Evolutionary conservation across 1,139 yeast species (phyloP).

Genomic region (Suhomyces chickasaworum): DNA sequence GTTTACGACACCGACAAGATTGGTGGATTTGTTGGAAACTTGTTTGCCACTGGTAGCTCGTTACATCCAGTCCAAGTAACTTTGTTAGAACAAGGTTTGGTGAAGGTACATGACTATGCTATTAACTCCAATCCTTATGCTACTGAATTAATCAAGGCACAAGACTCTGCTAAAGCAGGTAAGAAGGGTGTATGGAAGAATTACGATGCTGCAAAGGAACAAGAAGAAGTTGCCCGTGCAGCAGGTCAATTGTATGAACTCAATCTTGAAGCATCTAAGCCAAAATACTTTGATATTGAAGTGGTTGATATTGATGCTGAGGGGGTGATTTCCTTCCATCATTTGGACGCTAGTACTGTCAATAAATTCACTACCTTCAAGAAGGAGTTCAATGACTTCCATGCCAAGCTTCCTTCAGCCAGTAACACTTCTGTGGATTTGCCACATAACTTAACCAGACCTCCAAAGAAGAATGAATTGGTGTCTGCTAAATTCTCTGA

Average conservation of each 20-base stretch:
- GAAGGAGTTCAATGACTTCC: slow-evolving; percentile 48
- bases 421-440: slow-evolving; percentile 42
- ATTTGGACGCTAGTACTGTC: slow-evolving; percentile 38
- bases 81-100: slow-evolving; percentile 67
- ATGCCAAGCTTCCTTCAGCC: slow-evolving; percentile 43
- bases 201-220: slow-evolving; percentile 44
- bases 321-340: slow-evolving; percentile 60
- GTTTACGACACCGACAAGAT: slow-evolving; percentile 72
- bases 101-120: slow-evolving; percentile 65
- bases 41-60: slow-evolving; percentile 52
- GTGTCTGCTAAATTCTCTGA: slow-evolving; percentile 61
- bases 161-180: slow-evolving; percentile 56
- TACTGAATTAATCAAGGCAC: slow-evolving; percentile 59
- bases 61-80: slow-evolving; percentile 59
- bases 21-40: slow-evolving; percentile 79
- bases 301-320: slow-evolving; percentile 53
- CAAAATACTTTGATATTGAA: slow-evolving; percentile 62
- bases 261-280: slow-evolving; percentile 35
- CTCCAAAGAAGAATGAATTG: slow-evolving; percentile 59
- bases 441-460: slow-evolving; percentile 45
- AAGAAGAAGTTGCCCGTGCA: slow-evolving; percentile 28
- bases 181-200: slow-evolving; percentile 69
- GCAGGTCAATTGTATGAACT: slow-evolving; percentile 24
- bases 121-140: slow-evolving; percentile 59
- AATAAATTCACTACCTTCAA: slow-evolving; percentile 46